A percentile compares a stretch with the other conserved stretches of the same genome.
phyloP scores from a whole-genome alignment of 2,329 filamentous ascomycete genomes.

The Ceratocystis smalleyi region DNA sequence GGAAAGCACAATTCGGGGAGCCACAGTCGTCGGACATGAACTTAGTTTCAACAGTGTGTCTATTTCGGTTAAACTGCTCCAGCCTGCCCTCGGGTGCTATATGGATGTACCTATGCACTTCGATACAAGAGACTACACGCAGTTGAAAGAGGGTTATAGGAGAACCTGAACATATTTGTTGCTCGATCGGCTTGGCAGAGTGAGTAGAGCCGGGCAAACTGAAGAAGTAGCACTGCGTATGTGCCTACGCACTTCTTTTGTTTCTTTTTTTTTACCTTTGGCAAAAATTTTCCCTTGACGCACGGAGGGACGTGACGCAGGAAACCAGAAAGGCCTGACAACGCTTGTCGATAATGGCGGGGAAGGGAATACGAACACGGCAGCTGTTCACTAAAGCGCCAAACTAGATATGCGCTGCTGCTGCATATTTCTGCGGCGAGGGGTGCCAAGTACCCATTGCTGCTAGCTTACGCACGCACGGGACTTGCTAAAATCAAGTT shows the following conservation, averaged over 20 bases:
- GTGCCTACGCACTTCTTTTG: neutral
- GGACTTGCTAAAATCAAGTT: neutral
- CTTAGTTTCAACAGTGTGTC: neutral
- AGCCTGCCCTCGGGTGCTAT: neutral
- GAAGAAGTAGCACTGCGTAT: neutral
- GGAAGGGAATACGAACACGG: neutral
- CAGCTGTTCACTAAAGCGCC: neutral
- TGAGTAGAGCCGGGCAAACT: neutral
- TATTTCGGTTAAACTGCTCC: neutral
- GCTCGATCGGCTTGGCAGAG: neutral
- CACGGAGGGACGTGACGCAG: neutral
- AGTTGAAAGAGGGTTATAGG: neutral
- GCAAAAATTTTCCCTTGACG: neutral
- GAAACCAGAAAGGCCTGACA: neutral
- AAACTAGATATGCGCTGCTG: neutral
- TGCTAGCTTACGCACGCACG: constrained; percentile 1
- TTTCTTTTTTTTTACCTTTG: neutral
- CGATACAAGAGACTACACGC: neutral
- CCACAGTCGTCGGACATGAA: neutral
- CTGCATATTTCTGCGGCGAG: neutral
- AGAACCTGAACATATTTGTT: neutral
- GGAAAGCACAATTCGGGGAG: neutral
- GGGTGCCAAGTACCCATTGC: neutral
- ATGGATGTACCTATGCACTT: neutral
- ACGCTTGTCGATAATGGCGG: neutral